phyloP scores from a whole-genome alignment of 768 basidiomycete species.

The Amanita subjunquillea region DNA sequence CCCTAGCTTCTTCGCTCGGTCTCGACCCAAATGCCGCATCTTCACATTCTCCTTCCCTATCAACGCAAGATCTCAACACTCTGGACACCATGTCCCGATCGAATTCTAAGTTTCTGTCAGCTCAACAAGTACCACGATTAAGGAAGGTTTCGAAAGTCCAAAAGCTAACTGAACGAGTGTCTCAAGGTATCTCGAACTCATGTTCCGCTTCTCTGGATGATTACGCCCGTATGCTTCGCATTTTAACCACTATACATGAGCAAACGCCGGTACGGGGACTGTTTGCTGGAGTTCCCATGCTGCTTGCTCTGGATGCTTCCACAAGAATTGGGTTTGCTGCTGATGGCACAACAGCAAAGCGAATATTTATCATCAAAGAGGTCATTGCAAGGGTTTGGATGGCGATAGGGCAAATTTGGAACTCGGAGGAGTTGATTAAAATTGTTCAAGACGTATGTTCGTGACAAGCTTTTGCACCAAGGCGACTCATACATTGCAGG shows the following conservation, averaged over 20 bases:
- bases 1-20: slow-evolving; percentile 59
- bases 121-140: slow-evolving; percentile 34
- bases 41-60: slow-evolving; percentile 29
- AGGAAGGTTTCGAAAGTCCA: slow-evolving; percentile 49
- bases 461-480: slow-evolving; percentile 1
- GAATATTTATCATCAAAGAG: slow-evolving; percentile 48
- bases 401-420: slow-evolving; percentile 64
- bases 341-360: slow-evolving; percentile 28
- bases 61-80: slow-evolving; percentile 15
- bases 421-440: slow-evolving; percentile 38
- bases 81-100: slow-evolving; percentile 2
- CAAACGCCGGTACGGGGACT: slow-evolving; percentile 68
- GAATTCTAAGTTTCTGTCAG: slow-evolving; percentile 15
- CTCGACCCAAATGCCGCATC: slow-evolving; percentile 30
- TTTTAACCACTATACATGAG: slow-evolving; percentile 59
- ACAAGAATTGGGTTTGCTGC: slow-evolving; percentile 30
- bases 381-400: slow-evolving; percentile 58
- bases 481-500: slow-evolving; percentile 22
- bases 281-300: slow-evolving; percentile 76
- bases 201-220: slow-evolving; percentile 60
- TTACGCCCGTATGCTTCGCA: slow-evolving; percentile 58
- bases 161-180: slow-evolving; percentile 39
- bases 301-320: slow-evolving; percentile 60
- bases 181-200: slow-evolving; percentile 29
- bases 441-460: slow-evolving; percentile 45